phyloP scores from a whole-genome alignment of 2,329 filamentous ascomycete genomes.

The Colletotrichum scovillei region DNA sequence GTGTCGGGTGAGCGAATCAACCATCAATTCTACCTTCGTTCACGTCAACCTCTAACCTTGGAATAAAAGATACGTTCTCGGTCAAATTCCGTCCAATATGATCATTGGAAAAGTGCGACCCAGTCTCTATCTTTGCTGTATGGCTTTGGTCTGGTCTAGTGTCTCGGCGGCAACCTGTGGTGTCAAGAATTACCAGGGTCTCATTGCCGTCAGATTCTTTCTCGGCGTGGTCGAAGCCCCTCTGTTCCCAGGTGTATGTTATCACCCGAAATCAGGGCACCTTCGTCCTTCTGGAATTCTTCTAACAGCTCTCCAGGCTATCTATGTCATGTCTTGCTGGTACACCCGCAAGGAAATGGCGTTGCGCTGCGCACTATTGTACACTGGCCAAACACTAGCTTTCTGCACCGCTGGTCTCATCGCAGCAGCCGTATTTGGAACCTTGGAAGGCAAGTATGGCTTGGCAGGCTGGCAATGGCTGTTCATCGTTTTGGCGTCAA shows the following conservation, averaged over 20 bases:
- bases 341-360: constrained; percentile 42
- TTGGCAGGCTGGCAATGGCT: constrained; percentile 54
- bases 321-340: constrained; percentile 40
- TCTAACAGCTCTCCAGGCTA: constrained; percentile 10
- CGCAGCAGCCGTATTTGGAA: constrained; percentile 39
- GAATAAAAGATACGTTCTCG: constrained; percentile 25
- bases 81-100: constrained; percentile 38
- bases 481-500: constrained; percentile 49
- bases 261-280: not conserved
- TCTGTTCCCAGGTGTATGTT: constrained; percentile 35
- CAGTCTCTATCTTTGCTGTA: constrained; percentile 35
- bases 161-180: constrained; percentile 37
- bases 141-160: constrained; percentile 36
- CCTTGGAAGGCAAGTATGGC: constrained; percentile 39
- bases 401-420: constrained; percentile 40
- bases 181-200: constrained; percentile 35
- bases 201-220: constrained; percentile 36
- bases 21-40: too few relatives aligned
- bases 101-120: constrained; percentile 36
- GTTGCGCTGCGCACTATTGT: constrained; percentile 39
- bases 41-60: accelerated
- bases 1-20: constrained; percentile 34
- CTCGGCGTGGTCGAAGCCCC: constrained; percentile 37
- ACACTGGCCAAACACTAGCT: constrained; percentile 40
- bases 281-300: not conserved